Percentiles rank a stretch among this genome's conserved stretches.
Evolutionary conservation across 2,329 filamentous ascomycete species (phyloP).

Genomic region (Talaromyces funiculosus): DNA sequence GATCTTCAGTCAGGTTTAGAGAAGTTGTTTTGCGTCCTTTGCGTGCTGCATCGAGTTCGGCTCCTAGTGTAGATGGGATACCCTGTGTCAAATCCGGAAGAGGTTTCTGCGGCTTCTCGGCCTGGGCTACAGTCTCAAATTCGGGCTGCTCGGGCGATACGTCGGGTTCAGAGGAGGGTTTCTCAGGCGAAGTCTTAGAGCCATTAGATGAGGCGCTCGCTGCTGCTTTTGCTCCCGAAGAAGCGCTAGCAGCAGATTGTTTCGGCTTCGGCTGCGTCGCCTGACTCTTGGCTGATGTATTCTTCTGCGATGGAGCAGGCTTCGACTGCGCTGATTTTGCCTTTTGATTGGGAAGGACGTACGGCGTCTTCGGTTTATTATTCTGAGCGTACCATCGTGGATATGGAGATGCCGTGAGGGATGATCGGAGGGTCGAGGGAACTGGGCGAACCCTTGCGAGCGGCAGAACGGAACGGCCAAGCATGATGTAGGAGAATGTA

Average conservation of each 20-base stretch:
- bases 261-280: constrained; percentile 5
- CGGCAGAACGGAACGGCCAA: constrained; percentile 42
- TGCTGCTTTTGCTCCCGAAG: background rate
- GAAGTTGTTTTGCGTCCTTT: constrained; percentile 33
- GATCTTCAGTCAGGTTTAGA: constrained; percentile 52
- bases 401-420: constrained; percentile 26
- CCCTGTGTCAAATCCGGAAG: constrained; percentile 90
- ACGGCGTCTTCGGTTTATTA: constrained; percentile 29
- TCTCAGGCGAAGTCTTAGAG: constrained; percentile 15
- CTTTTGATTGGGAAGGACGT: constrained; percentile 29
- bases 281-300: constrained; percentile 3
- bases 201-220: background rate
- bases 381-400: constrained; percentile 37
- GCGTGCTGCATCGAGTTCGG: constrained; percentile 56
- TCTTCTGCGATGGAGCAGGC: constrained; percentile 12
- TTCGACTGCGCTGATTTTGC: constrained; percentile 13
- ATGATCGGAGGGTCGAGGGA: constrained; percentile 30
- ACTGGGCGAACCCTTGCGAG: constrained; percentile 39
- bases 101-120: constrained; percentile 41
- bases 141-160: constrained; percentile 34
- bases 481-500: constrained; percentile 29
- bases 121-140: constrained; percentile 31
- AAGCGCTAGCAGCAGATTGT: background rate
- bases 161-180: constrained; percentile 17
- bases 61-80: constrained; percentile 83